Evolutionary conservation across 2,329 filamentous ascomycete genomes (phyloP).

Genomic region (Cordyceps cateniannulata): DNA sequence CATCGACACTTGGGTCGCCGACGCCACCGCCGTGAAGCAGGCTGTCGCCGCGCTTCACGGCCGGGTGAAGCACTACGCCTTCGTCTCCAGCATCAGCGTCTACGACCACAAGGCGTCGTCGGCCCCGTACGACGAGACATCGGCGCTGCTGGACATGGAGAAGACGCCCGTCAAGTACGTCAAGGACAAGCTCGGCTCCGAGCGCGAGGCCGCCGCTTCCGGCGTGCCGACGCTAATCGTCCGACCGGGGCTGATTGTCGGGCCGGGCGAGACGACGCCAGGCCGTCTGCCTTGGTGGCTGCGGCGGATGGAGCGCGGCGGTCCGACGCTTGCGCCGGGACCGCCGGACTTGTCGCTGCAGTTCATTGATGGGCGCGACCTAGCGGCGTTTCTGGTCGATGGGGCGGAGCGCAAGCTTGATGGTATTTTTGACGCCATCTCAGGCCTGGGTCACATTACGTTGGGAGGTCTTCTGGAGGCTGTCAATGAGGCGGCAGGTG

Average conservation of each 20-base stretch:
- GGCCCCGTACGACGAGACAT: slow-evolving; percentile 10
- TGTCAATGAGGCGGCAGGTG: neutral
- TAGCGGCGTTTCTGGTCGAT: slow-evolving; percentile 13
- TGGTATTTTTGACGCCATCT: slow-evolving; percentile 4
- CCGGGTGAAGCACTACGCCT: slow-evolving; percentile 15
- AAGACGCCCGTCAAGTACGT: neutral
- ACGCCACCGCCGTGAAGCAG: slow-evolving; percentile 13
- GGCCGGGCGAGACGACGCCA: slow-evolving; percentile 5
- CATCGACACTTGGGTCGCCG: slow-evolving; percentile 16
- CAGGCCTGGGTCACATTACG: neutral
- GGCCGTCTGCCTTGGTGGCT: slow-evolving; percentile 13
- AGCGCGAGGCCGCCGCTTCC: neutral
- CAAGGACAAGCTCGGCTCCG: slow-evolving; percentile 12
- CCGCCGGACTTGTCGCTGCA: slow-evolving; percentile 10
- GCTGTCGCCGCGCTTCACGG: slow-evolving; percentile 15
- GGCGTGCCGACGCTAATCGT: slow-evolving; percentile 10
- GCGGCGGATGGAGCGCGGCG: slow-evolving; percentile 9
- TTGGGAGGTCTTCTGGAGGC: slow-evolving; percentile 6
- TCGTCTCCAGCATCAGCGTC: slow-evolving; percentile 16
- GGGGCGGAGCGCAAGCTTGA: slow-evolving; percentile 11
- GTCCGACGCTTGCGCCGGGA: slow-evolving; percentile 13
- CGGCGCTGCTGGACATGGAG: slow-evolving; percentile 10
- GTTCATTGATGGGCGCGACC: slow-evolving; percentile 14
- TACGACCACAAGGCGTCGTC: slow-evolving; percentile 11
- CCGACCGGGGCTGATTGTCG: slow-evolving; percentile 12